These are phyloP conservation scores for Neurospora sp. DNA, from an alignment of 2,329 filamentous ascomycete species.

Conservation along the genomic window DNA sequence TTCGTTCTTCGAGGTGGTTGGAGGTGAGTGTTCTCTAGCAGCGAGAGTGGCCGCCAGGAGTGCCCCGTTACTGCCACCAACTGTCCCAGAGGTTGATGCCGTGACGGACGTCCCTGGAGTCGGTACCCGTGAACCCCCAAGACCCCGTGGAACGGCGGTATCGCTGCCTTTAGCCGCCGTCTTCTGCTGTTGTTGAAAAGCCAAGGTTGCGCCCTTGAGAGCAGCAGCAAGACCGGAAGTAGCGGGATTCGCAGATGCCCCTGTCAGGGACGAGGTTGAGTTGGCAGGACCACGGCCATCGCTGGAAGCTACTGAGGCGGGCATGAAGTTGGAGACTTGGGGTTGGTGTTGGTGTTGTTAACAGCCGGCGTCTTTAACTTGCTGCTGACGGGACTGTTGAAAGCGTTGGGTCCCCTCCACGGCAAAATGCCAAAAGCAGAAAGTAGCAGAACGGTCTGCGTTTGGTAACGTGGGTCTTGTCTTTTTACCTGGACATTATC, in stretches of 20 bases:
- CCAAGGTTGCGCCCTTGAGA: slow-evolving; percentile 44
- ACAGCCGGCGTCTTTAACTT: not conserved
- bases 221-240: slow-evolving; percentile 23
- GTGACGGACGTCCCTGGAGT: slow-evolving; percentile 1
- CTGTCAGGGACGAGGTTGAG: slow-evolving; percentile 6
- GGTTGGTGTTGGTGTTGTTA: not conserved
- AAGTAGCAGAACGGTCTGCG: not conserved
- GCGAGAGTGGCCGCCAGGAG: slow-evolving; percentile 36
- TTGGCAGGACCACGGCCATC: slow-evolving; percentile 9
- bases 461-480: not conserved
- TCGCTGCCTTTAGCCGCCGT: slow-evolving; percentile 5
- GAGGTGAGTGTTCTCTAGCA: slow-evolving; percentile 21
- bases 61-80: slow-evolving; percentile 27
- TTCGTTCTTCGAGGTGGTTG: not conserved
- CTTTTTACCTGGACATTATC: not conserved
- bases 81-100: slow-evolving; percentile 1
- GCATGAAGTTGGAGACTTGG: not conserved
- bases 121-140: slow-evolving; percentile 5
- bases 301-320: not conserved
- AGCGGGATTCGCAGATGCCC: slow-evolving; percentile 3
- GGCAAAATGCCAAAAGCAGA: not conserved
- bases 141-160: not conserved
- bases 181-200: slow-evolving; percentile 30
- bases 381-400: slow-evolving; percentile 6
- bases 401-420: slow-evolving; percentile 7